Base-by-base conservation (phyloP, 352 stramenopile genomes). In the Phytopythium delawarense region DNA sequence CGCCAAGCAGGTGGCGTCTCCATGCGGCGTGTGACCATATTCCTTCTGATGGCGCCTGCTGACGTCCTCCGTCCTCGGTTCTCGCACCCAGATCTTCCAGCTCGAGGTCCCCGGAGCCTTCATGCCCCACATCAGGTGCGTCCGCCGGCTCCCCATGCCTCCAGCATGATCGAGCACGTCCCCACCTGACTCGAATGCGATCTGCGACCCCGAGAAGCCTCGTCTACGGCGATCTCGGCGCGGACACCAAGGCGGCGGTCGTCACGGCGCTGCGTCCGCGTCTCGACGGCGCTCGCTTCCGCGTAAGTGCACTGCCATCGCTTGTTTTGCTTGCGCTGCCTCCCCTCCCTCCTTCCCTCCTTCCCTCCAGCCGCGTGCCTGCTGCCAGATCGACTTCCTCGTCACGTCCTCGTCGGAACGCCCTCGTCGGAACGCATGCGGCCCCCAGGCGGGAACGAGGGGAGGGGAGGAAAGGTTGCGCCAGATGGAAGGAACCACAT, bases 81-180 rank as follows among this genome's bases (percentile, higher is more conserved):
- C 28, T 32, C 28, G 28, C 28, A 32, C 63, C 39, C 28, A 84
- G 80, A 62, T 83, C 21, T 90, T 84, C 37, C 66, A 37, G 2
- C 59, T 73, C 16, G 52, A 69, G n/a, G 44, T 75, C 23, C 70
- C 77, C n/a, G 67, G 67, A 9, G 61, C 44, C 35, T 88, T 87
- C 64, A 87, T 88, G 77, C 75, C 81, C 0, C 81, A 90, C 48
- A 61, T 86, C 58, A 90, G 81, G 81, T 87, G 45, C 44, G 75
- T 60, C n/a, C 7, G 9, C 25, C 48, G 34, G 46, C 23, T 23
- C 13, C 40, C 40, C 40, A 21, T 7, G 34, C 35, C 12, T 40
- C 12, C 6, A 46, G 16, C 40, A 46, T 2, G 18, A 46, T 46
- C 15, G 4, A 21, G 18, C 15, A 0, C 25, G 51, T 7, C 37